These are phyloP conservation scores for Lobosporangium transversale DNA, from an alignment of 192 early-diverging fungal genomes.

Conservation along the genomic window DNA sequence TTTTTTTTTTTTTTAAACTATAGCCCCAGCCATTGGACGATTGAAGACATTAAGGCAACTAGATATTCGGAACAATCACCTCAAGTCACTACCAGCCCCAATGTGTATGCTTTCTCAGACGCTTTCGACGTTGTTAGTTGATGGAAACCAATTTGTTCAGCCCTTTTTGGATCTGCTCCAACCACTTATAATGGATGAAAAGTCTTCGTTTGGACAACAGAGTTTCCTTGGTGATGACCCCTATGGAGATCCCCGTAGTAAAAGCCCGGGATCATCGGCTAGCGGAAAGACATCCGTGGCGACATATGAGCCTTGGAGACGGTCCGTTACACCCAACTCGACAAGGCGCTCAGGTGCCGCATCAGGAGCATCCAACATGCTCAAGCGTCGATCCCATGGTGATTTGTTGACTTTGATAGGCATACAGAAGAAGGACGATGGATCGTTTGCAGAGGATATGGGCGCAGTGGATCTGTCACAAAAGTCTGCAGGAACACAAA, in stretches of 20 bases:
- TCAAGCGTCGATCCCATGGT: constrained; percentile 36
- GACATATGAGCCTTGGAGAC: constrained; percentile 38
- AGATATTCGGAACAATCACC: constrained; percentile 39
- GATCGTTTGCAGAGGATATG: constrained; percentile 4
- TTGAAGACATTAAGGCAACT: constrained; percentile 44
- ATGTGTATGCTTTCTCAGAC: constrained; percentile 37
- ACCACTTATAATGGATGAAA: constrained; percentile 24
- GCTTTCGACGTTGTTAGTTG: constrained; percentile 32
- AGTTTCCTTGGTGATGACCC: constrained; percentile 41
- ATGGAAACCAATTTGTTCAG: constrained; percentile 50
- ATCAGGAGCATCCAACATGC: constrained; percentile 6
- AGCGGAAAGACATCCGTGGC: neutral
- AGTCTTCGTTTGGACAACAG: constrained; percentile 12
- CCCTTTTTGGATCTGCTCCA: constrained; percentile 48
- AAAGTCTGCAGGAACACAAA: constrained; percentile 20
- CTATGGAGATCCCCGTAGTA: constrained; percentile 22
- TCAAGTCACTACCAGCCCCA: constrained; percentile 43
- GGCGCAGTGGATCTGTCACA: constrained; percentile 1
- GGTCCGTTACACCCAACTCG: constrained; percentile 7
- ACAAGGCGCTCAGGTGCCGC: constrained; percentile 7
- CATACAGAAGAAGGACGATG: constrained; percentile 31
- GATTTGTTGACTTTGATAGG: constrained; percentile 38
- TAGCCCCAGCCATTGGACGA: constrained; percentile 34
- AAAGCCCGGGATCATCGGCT: neutral
- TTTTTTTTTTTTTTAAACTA: neutral